These are phyloP conservation scores for Suaeda aralocaspica DNA, from an alignment of 148 eudicot species.

Conservation along the genomic window DNA sequence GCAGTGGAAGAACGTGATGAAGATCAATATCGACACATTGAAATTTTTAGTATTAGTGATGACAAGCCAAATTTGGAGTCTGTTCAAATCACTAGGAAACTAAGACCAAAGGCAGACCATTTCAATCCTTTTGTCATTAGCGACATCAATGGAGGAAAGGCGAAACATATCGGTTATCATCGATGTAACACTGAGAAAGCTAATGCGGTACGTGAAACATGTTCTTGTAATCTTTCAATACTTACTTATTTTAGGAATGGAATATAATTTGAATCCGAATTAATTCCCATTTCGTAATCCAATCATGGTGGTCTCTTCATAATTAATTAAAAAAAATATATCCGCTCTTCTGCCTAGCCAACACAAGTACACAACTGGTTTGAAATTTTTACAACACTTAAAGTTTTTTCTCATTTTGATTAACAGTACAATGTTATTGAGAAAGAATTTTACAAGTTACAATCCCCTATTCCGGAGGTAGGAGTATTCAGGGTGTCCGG, in stretches of 20 bases:
- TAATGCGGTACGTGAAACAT: slow-evolving; percentile 5
- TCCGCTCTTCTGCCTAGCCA: too few species aligned
- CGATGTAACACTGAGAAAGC: slow-evolving; percentile 11
- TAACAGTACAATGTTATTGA: background rate
- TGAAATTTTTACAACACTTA: too few species aligned
- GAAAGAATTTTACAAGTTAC: background rate
- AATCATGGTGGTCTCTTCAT: too few species aligned
- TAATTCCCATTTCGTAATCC: too few species aligned
- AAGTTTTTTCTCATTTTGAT: too few species aligned
- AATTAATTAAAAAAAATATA: too few species aligned
- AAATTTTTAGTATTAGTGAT: slow-evolving; percentile 3
- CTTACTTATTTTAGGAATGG: too few species aligned
- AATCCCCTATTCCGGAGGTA: background rate
- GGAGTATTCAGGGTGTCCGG: slow-evolving; percentile 7
- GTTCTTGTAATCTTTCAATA: too few species aligned
- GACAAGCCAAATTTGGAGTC: background rate
- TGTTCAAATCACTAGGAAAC: background rate
- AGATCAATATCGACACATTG: slow-evolving; percentile 23
- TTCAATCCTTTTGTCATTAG: slow-evolving; percentile 19
- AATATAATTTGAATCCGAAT: too few species aligned
- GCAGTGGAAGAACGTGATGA: slow-evolving; percentile 1
- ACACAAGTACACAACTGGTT: too few species aligned
- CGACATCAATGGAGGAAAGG: background rate
- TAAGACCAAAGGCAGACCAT: slow-evolving; percentile 15
- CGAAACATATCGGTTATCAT: slow-evolving; percentile 23